phyloP scores from a whole-genome alignment of 352 stramenopile species.

The Globisporangium orthogonon region DNA sequence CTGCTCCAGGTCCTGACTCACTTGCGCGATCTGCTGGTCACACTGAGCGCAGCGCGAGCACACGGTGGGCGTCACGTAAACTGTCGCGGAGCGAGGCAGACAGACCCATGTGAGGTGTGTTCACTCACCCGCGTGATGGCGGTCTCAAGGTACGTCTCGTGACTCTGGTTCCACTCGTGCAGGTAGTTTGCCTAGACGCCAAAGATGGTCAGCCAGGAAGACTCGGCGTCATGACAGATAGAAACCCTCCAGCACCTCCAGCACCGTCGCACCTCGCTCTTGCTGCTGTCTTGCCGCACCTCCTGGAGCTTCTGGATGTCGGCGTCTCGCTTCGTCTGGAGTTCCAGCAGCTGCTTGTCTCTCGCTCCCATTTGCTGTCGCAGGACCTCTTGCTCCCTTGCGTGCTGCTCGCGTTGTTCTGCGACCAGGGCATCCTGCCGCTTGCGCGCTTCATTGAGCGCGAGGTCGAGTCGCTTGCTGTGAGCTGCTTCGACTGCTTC shows the following conservation, averaged over 20 bases:
- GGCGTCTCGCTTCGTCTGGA: conserved; percentile 2
- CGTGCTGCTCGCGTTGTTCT: conserved; percentile 7
- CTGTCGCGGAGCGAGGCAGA: too few species aligned
- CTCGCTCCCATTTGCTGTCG: conserved; percentile 16
- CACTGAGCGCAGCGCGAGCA: conserved; percentile 21
- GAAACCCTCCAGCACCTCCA: background rate
- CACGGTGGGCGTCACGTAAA: background rate
- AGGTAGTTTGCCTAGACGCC: conserved; percentile 8
- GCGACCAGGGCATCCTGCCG: conserved; percentile 6
- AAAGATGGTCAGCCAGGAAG: background rate
- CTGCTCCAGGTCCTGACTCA: conserved; percentile 34
- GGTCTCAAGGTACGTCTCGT: conserved; percentile 31
- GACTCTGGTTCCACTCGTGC: conserved; percentile 19
- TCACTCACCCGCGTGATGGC: conserved; percentile 15
- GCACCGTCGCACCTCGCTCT: conserved; percentile 16
- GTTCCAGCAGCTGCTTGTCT: conserved; percentile 14
- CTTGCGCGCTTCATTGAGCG: background rate
- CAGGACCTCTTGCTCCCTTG: conserved; percentile 19
- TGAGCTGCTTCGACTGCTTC: background rate
- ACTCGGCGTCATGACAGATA: background rate
- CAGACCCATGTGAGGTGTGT: background rate
- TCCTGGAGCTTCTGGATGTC: conserved; percentile 7
- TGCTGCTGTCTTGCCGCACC: conserved; percentile 8
- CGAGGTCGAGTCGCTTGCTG: background rate
- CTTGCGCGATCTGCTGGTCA: conserved; percentile 34